phyloP scores from a whole-genome alignment of 139 green algal species.

The Asterochloris erici region DNA sequence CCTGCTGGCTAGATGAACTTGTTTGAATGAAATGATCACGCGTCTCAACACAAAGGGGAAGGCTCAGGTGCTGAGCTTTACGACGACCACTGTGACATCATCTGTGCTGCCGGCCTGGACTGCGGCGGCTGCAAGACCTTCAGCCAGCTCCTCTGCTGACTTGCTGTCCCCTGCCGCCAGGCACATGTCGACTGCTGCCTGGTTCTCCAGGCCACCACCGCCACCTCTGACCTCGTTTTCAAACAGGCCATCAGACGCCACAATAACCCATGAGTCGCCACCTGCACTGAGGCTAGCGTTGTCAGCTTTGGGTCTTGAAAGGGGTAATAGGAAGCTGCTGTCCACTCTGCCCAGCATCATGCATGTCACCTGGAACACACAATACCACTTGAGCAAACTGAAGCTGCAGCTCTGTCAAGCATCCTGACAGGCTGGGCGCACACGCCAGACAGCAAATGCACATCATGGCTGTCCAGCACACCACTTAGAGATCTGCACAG shows the following conservation, averaged over 20 bases:
- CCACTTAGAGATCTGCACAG: too few species aligned
- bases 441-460: too few species aligned
- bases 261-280: conserved; percentile 73
- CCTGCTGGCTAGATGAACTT: too few species aligned
- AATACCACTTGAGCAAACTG: background rate
- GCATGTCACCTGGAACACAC: background rate
- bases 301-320: too few species aligned
- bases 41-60: too few species aligned
- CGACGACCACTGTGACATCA: conserved; percentile 64
- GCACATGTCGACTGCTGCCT: conserved; percentile 27
- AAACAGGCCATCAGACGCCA: conserved; percentile 85
- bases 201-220: conserved; percentile 79
- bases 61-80: background rate
- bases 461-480: too few species aligned
- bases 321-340: too few species aligned
- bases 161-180: background rate
- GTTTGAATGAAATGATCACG: too few species aligned
- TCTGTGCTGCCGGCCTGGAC: conserved; percentile 69
- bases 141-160: conserved; percentile 24
- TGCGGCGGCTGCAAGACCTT: conserved; percentile 41
- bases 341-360: too few species aligned
- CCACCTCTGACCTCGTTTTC: conserved; percentile 81
- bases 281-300: conserved; percentile 14
- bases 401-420: background rate
- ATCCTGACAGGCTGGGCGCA: too few species aligned